Conservation (phyloP, 331 rosid species). For the Acacia concinna region DNA sequence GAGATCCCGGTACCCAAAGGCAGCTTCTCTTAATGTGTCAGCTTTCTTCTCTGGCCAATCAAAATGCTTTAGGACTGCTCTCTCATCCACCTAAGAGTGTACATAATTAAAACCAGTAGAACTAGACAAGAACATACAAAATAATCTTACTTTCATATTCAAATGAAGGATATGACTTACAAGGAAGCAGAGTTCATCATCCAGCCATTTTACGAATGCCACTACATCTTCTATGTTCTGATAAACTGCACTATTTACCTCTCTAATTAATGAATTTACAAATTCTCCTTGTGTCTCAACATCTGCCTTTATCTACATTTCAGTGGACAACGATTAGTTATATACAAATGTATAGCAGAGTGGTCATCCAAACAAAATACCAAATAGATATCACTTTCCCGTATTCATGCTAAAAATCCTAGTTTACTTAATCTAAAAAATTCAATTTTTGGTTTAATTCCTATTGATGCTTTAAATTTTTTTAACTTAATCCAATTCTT, state of each 20-base stretch:
- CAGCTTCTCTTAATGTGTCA: slow-evolving; percentile 93
- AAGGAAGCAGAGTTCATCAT: slow-evolving; percentile 98
- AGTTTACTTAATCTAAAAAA: background rate
- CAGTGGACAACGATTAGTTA: slow-evolving; percentile 12
- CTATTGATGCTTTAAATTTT: background rate
- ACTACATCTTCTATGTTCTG: slow-evolving; percentile 86
- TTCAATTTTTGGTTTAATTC: background rate
- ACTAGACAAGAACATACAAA: background rate
- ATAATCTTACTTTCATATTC: background rate
- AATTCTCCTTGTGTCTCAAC: slow-evolving; percentile 98
- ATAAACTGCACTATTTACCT: slow-evolving; percentile 87
- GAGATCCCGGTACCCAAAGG: slow-evolving; percentile 86
- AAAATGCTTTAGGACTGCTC: slow-evolving; percentile 96
- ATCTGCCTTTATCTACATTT: slow-evolving; percentile 87
- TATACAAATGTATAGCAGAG: background rate
- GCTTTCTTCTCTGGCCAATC: slow-evolving; percentile 99
- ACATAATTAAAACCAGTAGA: slow-evolving; percentile 19
- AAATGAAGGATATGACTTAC: slow-evolving; percentile 46
- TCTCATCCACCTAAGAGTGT: slow-evolving; percentile 81
- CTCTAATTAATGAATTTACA: slow-evolving; percentile 86
- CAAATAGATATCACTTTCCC: background rate
- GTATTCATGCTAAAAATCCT: too few species aligned
- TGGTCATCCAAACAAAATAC: background rate
- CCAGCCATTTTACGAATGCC: slow-evolving; percentile 98
- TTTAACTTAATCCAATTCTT: background rate